Base-by-base conservation (phyloP, 768 basidiomycete genomes). In the Lactifluus piperatus region DNA sequence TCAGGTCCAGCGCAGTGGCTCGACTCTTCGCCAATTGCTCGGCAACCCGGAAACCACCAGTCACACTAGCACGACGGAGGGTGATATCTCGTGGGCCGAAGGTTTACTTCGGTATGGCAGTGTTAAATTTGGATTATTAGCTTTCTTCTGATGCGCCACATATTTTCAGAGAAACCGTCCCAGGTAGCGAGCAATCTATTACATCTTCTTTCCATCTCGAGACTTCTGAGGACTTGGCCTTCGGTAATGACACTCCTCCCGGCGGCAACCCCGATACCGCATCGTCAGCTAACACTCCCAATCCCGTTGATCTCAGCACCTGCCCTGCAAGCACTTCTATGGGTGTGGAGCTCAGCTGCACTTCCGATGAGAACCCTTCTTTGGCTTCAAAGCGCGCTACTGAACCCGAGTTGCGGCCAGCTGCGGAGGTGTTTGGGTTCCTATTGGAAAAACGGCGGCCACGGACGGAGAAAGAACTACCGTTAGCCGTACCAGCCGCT, bases 11-110 rank as follows among this genome's bases (percentile, higher is more conserved):
- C 77, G 85, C 6, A 83, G 76, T 58, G 85, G 85, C 1, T 89
- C 88, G 5, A 90, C 89, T 10, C 70, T 91, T 58, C 81, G 86
- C 5, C 83, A 89, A 66, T 72, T 91, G 3, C 75, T 91, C 30
- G 86, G 88, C 3, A 77, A 77, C 53, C 76, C 83, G 22, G 70
- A 68, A 32, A 41, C 64, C 27, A 36, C 46, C 14, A 56, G 57
- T 29, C 72, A 75, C 56, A 67, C 70, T n/a, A 75, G 75, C 62
- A 71, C 67, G 0, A 62, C 68, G 7, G 86, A 88, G 68, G 83
- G 87, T 7, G 88, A 91, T 64, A 88, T 91, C 54, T 90, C 88
- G 2, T 91, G 88, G 88, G 88, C 88, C 13, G 88, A 91, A 72
- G 78, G 80, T 44, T 84, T 81, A 70, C 74, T 90, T 54, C 79